Base-by-base conservation (phyloP, 2,329 filamentous ascomycete genomes). In the Paraphaeosphaeria sporulosa region DNA sequence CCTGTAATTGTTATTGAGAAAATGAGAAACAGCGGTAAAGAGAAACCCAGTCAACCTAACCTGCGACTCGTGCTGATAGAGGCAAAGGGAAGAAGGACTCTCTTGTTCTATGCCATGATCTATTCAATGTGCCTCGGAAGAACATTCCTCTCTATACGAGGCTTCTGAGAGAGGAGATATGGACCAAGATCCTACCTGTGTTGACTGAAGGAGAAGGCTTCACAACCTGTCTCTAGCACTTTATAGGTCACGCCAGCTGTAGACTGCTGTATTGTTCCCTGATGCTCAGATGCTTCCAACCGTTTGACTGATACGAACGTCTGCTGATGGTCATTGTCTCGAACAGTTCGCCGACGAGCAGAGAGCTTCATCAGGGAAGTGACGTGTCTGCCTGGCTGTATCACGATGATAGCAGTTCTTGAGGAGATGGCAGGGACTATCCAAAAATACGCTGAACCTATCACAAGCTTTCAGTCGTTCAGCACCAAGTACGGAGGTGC, bases 401-500 rank as follows among this genome's bases (percentile, higher is more conserved):
- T 57, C 1, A 57, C 55, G 4, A 57, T 57, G 55, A 57, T 57
- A 43, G 46, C 55, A 21, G 55, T 57, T 2, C 32, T 46, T 6
- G 23, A 51, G 1, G 46, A 57, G 12, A 57, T 57, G 47, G 55
- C 55, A 43, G 55, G 55, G 23, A 46, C 55, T 3, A 57, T 57
- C 12, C 19, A 34, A 21, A 57, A 57, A 46, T 57, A 57, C 25
- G 55, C 55, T 12, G 55, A 32, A 36, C 46, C 55, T 21, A 25
- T 57, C 32, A 50, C 46, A 15, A 36, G 10, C 6, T 51, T 36
- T 38, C 36, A 8, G 46, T 57, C 1, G 21, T 57, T 17, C 23
- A 21, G n/a, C 55, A 57, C 21, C 55, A 57, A 44, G 55, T 57
- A 1, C 47, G 51, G n/a, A n/a, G n/a, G n/a, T n/a, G n/a, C n/a